Evolutionary conservation across 108 stramenopile genomes (phyloP), one percentile per base, ranked within the genome.

Genomic region (Skeletonema potamos): DNA sequence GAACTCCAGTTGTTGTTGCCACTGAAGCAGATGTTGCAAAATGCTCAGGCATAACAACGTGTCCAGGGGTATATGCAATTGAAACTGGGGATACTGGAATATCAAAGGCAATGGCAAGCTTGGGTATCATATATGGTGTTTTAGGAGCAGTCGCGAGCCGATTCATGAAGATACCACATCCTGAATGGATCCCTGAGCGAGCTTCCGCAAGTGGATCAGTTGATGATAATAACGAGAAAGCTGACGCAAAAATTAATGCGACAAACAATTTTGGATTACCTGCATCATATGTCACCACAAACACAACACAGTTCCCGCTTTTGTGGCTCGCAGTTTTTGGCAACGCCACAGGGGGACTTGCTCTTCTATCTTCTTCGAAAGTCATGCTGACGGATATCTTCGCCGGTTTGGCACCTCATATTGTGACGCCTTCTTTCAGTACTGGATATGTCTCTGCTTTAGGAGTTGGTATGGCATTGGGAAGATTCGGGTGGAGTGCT

Each of bases 371-470:
- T 10, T 81, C 84, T 18, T 87, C 88, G 44, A 96, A 92, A 73
- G 82, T 91, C 24, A 90, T 94, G 85, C 90, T 96, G 67, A 85
- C 86, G 17, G 95, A 96, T 62, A 80, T 91, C 27, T 93, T 91
- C 72, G 87, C 85, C 27, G 74, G 82, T 18, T 70, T 89, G 6
- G 76, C 91, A 43, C 91, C 95, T 24, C 63, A 68, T 22, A 64
- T 96, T 59, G 92, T 96, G 46, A 87, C 84, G 58, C 73, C 84
- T 2, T 46, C 79, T 43, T 86, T 88, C 51, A 71, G 84, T 57
- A 85, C 87, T 18, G 81, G 85, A 0, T 90, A 87, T 68, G 86
- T 90, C 0, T 85, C 86, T n/a, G 73, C 89, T 24, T 64, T 96
- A 51, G 89, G 92, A 5, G 22, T 76, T 11, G 93, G 87, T 10